Percentiles rank a stretch among this genome's conserved stretches.
These are phyloP conservation scores for Ophiocordyceps robertsii DNA, from an alignment of 2,329 filamentous ascomycete species.

Conservation along the genomic window DNA sequence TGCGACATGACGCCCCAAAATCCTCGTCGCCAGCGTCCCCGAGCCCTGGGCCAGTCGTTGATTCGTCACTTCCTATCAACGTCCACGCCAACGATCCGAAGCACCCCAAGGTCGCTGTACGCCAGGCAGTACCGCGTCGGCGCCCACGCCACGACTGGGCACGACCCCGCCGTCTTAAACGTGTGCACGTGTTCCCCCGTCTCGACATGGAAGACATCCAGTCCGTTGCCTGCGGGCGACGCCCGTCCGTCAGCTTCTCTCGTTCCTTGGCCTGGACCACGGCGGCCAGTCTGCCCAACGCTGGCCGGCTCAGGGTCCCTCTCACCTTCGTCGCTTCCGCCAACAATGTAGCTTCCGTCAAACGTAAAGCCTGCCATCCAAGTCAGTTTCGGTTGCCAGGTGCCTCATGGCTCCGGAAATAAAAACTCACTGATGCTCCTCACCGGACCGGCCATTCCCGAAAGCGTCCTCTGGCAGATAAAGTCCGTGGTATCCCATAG, in stretches of 20 bases:
- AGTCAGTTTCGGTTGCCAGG: not conserved
- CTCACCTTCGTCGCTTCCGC: conserved; percentile 59
- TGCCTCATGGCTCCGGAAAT: not conserved
- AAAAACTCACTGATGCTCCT: conserved; percentile 46
- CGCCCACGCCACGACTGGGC: conserved; percentile 61
- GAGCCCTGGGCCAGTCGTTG: too few relatives aligned
- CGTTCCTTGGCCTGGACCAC: too few relatives aligned
- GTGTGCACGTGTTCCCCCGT: conserved; percentile 60
- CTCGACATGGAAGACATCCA: conserved; percentile 61
- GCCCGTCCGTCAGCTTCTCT: not conserved
- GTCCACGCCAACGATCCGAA: conserved; percentile 56
- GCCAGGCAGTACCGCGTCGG: conserved; percentile 62
- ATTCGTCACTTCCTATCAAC: conserved; percentile 22
- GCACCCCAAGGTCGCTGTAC: conserved; percentile 54
- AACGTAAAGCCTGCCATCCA: conserved; percentile 53
- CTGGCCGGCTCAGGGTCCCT: not conserved
- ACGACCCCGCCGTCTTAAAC: conserved; percentile 52
- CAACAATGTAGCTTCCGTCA: conserved; percentile 62
- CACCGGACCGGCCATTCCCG: conserved; percentile 55
- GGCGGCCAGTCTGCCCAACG: too few relatives aligned
- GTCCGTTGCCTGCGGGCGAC: conserved; percentile 32
- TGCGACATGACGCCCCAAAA: not conserved
- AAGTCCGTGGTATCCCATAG: conserved; percentile 69
- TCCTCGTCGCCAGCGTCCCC: not conserved
- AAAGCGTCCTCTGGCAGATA: conserved; percentile 61